Evolutionary conservation across 768 basidiomycete genomes (phyloP).

Genomic region (Boletus reticuloceps): DNA sequence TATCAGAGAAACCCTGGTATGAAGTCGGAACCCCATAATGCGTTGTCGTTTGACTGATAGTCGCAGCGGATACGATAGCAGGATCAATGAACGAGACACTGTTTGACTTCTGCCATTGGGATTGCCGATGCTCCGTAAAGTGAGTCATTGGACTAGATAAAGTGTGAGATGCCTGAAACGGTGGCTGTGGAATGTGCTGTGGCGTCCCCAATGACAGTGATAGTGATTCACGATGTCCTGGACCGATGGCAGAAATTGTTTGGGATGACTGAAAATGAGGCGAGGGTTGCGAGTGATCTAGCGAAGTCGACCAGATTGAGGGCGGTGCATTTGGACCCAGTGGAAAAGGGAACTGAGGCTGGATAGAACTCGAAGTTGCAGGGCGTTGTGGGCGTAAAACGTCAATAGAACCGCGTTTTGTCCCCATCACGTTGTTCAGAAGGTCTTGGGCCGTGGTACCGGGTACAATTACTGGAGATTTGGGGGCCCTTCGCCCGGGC

Average conservation of each 20-base stretch:
- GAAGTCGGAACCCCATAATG: constrained; percentile 8
- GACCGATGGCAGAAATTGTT: constrained; percentile 5
- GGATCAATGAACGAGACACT: constrained; percentile 17
- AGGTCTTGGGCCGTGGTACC: constrained; percentile 67
- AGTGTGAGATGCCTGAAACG: constrained; percentile 10
- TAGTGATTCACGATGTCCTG: constrained; percentile 14
- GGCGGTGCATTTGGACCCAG: constrained; percentile 46
- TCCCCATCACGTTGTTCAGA: constrained; percentile 42
- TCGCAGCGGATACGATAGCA: constrained; percentile 19
- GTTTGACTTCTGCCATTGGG: constrained; percentile 13
- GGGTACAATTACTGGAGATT: constrained; percentile 19
- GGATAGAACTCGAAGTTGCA: constrained; percentile 28
- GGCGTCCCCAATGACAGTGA: constrained; percentile 12
- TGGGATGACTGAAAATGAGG: constrained; percentile 12
- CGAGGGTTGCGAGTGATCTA: constrained; percentile 39
- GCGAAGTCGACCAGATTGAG: constrained; percentile 68
- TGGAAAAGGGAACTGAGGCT: constrained; percentile 51
- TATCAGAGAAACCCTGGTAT: constrained; percentile 12
- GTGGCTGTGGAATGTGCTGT: constrained; percentile 17
- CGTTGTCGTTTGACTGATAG: constrained; percentile 1
- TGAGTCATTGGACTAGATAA: constrained; percentile 7
- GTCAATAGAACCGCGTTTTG: constrained; percentile 20
- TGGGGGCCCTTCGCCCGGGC: constrained; percentile 29
- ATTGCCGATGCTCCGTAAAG: constrained; percentile 8
- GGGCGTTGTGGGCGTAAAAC: constrained; percentile 10